Evolutionary conservation across 805 yeast species (phyloP), one percentile per base, ranked within the genome.

Genomic region (Sugiyamaella americana): DNA sequence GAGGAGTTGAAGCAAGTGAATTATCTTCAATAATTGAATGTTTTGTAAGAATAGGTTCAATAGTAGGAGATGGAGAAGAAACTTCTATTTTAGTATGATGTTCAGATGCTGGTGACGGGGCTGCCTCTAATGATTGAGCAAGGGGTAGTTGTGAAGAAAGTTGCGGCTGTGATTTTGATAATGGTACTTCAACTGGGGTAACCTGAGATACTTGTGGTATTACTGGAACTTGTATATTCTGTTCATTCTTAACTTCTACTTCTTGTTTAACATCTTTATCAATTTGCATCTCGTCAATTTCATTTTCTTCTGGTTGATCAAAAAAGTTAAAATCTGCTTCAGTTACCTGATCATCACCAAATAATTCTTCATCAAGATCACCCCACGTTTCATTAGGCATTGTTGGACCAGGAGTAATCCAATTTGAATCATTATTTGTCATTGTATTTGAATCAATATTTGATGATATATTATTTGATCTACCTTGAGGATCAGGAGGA

Each of bases 271-370:
- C 20, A 16, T 6, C 5, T 13, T 35, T 19, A 2, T 17, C 37
- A 3, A 48, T 42, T 3, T 24, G 23, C 16, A 18, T 37, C 11
- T 8, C 32, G 8, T 8, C 32, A 21, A 29, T 23, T 5, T 36
- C 44, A 26, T 51, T 46, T 17, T 49, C 48, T 29, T 57, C 63
- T 2, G 65, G 66, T 35, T 59, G 58, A 43, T 68, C 71, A 50
- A 69, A 68, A 46, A 63, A 68, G 50, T 63, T 67, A 53, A 68
- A 68, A 44, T 68, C 72, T 0, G 72, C 72, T 30, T 66, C 69
- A 2, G 71, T 69, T 5, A 68, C 64, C 13, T 61, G 63, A 3
- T 58, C 60, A 13, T 57, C 65, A 3, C 67, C 68, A 44, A 64
- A 60, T 29, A 64, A 41, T 32, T 57, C 64, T n/a, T 56, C 65